These are phyloP conservation scores for Spergularia bocconei DNA, from an alignment of 148 eudicot genomes.

Conservation along the genomic window DNA sequence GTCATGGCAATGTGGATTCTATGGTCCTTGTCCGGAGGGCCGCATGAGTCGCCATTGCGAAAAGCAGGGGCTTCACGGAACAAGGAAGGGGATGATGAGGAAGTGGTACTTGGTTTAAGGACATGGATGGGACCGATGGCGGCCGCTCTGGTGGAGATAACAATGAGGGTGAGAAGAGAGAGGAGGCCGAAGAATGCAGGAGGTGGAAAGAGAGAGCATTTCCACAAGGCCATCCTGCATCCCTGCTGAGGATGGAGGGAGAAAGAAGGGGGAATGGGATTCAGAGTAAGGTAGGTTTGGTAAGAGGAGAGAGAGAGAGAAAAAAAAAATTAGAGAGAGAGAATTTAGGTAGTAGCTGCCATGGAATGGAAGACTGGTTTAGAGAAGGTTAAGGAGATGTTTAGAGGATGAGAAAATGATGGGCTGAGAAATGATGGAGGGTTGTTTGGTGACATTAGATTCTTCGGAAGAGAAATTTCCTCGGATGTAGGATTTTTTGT, in stretches of 20 bases:
- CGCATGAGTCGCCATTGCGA: constrained; percentile 16
- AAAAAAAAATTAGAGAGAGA: not conserved
- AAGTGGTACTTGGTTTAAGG: constrained; percentile 25
- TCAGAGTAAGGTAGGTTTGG: not conserved
- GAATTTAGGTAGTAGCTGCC: constrained; percentile 18
- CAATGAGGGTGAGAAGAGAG: not conserved
- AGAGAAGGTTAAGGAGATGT: not conserved
- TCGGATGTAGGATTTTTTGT: too few species aligned
- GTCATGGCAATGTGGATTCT: constrained; percentile 31
- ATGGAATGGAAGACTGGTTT: not conserved
- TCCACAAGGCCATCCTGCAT: constrained; percentile 32
- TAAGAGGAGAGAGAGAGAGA: not conserved
- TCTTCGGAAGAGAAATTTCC: too few species aligned
- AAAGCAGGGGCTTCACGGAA: constrained; percentile 20
- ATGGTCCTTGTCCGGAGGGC: constrained; percentile 18
- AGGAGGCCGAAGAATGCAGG: constrained; percentile 22
- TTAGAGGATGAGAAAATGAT: not conserved
- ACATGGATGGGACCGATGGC: constrained; percentile 35
- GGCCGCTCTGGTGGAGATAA: not conserved
- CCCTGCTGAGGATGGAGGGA: constrained; percentile 21
- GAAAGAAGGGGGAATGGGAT: not conserved
- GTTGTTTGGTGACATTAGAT: too few species aligned
- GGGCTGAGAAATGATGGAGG: too few species aligned
- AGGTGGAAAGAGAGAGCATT: constrained; percentile 19
- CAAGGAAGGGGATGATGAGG: not conserved